A percentile compares a stretch with the other conserved stretches of the same genome.
These are phyloP conservation scores for Biancaea sappan DNA, from an alignment of 306 rosid species.

Conservation along the genomic window DNA sequence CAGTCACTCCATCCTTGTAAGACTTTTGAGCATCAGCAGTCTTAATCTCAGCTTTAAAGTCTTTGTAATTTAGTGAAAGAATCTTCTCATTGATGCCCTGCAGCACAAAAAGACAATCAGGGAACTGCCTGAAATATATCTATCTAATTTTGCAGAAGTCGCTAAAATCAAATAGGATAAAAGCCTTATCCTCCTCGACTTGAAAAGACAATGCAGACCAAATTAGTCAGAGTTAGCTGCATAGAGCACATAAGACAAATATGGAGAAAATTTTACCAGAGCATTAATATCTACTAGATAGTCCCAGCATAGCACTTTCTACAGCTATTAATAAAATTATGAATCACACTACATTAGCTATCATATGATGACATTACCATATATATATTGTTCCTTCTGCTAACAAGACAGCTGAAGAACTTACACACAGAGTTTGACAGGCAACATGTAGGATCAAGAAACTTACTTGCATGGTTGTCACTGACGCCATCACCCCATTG, in stretches of 20 bases:
- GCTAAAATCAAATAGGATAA: constrained; percentile 15
- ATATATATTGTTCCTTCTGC: constrained; percentile 13
- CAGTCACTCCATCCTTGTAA: constrained; percentile 63
- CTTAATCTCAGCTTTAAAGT: constrained; percentile 65
- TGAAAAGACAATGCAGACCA: neutral
- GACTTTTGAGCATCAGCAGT: constrained; percentile 85
- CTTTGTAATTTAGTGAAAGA: constrained; percentile 64
- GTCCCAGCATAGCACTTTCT: constrained; percentile 2
- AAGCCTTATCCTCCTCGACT: constrained; percentile 4
- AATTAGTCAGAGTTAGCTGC: neutral
- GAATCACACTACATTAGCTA: constrained; percentile 20
- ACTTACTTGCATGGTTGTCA: constrained; percentile 83
- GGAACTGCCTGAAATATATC: constrained; percentile 4
- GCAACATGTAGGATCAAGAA: constrained; percentile 21
- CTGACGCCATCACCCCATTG: constrained; percentile 66
- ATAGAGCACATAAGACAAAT: neutral
- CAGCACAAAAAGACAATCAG: constrained; percentile 27
- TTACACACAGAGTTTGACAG: neutral
- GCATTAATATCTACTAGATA: constrained; percentile 7
- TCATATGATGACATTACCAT: constrained; percentile 1
- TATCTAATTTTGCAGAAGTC: constrained; percentile 13
- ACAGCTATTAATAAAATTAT: neutral
- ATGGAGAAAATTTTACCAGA: neutral
- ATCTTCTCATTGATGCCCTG: constrained; percentile 80
- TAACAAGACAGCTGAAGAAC: neutral